Conservation (phyloP, 2,329 filamentous ascomycete genomes). For the Xenoacremonium recifei region DNA sequence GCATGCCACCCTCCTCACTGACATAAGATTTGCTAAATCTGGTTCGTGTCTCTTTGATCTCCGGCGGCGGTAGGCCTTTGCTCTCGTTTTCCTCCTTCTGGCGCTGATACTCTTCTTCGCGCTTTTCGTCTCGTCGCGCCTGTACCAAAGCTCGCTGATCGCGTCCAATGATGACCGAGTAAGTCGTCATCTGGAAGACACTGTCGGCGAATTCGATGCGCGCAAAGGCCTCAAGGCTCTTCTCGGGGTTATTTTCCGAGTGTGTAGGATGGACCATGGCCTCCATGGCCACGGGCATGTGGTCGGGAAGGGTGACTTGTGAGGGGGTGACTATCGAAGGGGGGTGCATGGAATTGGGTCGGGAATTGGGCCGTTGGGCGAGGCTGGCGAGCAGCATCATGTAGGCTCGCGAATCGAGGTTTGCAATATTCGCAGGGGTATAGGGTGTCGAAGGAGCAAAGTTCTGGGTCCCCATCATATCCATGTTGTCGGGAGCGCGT, state of each 20-base stretch:
- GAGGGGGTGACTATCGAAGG: constrained; percentile 45
- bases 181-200: constrained; percentile 76
- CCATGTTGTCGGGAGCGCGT: no score
- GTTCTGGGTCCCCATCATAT: constrained; percentile 22
- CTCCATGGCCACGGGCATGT: constrained; percentile 29
- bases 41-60: constrained; percentile 48
- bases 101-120: constrained; percentile 44
- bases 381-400: constrained; percentile 45
- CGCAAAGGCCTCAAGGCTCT: constrained; percentile 55
- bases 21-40: constrained; percentile 65
- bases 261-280: constrained; percentile 30
- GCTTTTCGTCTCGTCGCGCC: constrained; percentile 51
- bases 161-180: constrained; percentile 69
- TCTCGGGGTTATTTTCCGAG: constrained; percentile 34
- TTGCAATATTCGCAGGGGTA: constrained; percentile 30
- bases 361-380: constrained; percentile 32
- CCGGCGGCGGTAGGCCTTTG: constrained; percentile 50
- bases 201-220: constrained; percentile 71
- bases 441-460: constrained; percentile 33
- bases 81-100: constrained; percentile 46
- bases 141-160: constrained; percentile 61
- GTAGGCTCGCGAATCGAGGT: constrained; percentile 38
- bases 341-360: constrained; percentile 36
- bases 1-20: constrained; percentile 68
- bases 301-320: constrained; percentile 43